These are phyloP conservation scores for Candida chauliodis DNA, from an alignment of 805 yeast species.

Conservation along the genomic window DNA sequence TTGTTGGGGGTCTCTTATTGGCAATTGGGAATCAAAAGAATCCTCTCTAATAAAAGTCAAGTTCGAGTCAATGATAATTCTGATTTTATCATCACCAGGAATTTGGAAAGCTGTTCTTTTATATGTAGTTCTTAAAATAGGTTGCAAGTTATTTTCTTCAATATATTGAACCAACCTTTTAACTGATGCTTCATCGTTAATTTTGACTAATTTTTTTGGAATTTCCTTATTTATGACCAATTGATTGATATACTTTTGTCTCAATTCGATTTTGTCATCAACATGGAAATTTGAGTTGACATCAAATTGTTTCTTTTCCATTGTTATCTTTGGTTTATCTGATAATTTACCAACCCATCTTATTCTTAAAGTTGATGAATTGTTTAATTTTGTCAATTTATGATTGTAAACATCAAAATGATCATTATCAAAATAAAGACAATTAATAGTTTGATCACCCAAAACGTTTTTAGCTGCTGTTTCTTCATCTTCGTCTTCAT, in stretches of 20 bases:
- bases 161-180: slow-evolving; percentile 60
- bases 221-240: slow-evolving; percentile 55
- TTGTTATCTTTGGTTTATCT: slow-evolving; percentile 71
- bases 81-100: slow-evolving; percentile 92
- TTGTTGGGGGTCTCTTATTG: slow-evolving; percentile 79
- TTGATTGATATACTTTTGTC: slow-evolving; percentile 77
- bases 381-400: slow-evolving; percentile 66
- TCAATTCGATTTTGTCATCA: slow-evolving; percentile 64
- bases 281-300: slow-evolving; percentile 47
- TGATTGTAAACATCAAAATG: slow-evolving; percentile 82
- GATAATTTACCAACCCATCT: slow-evolving; percentile 86
- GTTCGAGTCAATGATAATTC: slow-evolving; percentile 88
- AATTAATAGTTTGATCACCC: slow-evolving; percentile 69
- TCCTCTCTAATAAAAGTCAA: slow-evolving; percentile 87
- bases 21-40: slow-evolving; percentile 75
- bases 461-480: slow-evolving; percentile 20
- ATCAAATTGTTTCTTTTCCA: slow-evolving; percentile 78
- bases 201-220: slow-evolving; percentile 50
- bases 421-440: slow-evolving; percentile 82
- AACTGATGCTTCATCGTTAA: slow-evolving; percentile 52
- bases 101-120: slow-evolving; percentile 96
- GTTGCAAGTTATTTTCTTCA: slow-evolving; percentile 65
- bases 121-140: slow-evolving; percentile 80
- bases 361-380: slow-evolving; percentile 74
- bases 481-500: slow-evolving; percentile 49